Evolutionary conservation across 257 asterid species (phyloP).

Genomic region (Sherardia arvensis): DNA sequence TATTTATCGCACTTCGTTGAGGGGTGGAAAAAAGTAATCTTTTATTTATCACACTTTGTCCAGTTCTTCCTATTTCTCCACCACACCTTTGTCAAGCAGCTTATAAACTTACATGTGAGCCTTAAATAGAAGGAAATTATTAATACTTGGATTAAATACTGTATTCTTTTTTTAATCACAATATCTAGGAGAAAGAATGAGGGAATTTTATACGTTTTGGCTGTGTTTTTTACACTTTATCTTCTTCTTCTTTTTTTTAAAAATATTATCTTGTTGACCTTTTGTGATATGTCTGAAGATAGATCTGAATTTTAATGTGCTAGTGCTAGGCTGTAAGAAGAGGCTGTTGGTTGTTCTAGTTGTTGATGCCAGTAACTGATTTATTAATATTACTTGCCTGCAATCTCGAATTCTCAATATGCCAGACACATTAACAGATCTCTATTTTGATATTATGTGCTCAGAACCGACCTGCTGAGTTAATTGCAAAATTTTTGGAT

Average conservation of each 20-base stretch:
- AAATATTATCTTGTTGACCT: not conserved
- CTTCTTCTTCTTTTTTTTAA: not conserved
- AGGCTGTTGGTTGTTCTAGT: not conserved
- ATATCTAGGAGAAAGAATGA: not conserved
- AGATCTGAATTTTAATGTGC: not conserved
- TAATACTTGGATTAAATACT: not conserved
- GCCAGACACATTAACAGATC: not conserved
- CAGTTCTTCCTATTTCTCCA: not conserved
- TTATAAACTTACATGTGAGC: not conserved
- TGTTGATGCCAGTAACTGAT: not conserved
- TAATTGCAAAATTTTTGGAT: conserved; percentile 90
- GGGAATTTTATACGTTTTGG: not conserved
- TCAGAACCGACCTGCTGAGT: conserved; percentile 97
- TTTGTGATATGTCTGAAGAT: not conserved
- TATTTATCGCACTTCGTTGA: not conserved
- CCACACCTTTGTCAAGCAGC: not conserved
- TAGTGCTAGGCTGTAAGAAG: not conserved
- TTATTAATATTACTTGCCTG: not conserved
- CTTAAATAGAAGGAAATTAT: not conserved
- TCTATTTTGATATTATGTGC: not conserved
- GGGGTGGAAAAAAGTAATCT: not conserved
- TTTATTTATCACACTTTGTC: too few relatives aligned
- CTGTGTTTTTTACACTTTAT: not conserved
- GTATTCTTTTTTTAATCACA: not conserved
- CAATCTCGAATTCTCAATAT: not conserved